Base-by-base conservation (phyloP, 2,329 filamentous ascomycete genomes). In the Elsinoe batatas region DNA sequence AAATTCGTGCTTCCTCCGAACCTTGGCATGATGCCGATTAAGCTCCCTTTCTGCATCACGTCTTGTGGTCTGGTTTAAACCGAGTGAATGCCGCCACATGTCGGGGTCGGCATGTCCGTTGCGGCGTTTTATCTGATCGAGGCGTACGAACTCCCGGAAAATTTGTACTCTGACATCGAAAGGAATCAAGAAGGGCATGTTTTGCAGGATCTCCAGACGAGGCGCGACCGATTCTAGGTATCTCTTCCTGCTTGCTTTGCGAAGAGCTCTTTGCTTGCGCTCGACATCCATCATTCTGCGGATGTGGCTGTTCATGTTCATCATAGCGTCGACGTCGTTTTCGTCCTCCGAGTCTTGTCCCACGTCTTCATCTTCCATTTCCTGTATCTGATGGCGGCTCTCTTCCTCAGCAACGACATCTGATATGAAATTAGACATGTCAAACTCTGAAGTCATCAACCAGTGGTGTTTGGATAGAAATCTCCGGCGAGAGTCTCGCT, bases 151-250 rank as follows among this genome's bases (percentile, higher is more conserved):
- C 65, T 95, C 83, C 30, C 91, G 82, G 69, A 98, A 97, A 20
- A 97, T 91, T 66, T 90, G 83, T 3, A 98, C 93, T 46, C 93
- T 79, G 0, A 88, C 93, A 36, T 88, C 82, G 63, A 98, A 98
- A 0, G 91, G 93, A 43, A 98, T 93, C 61, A 91, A 87, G 67
- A 97, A 98, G 0, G 93, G 93, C 84, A 98, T 94, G 64, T 97
- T 94, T 62, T 93, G 85, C 51, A 98, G 72, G 4, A 98, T 87
- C 65, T 96, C 91, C 8, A 96, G 75, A 62, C 91, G 85, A 0
- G 93, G 91, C 0, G 87, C 88, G 58, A 95, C 82, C 12, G 85
- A 80, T 47, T 91, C 87, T 20, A 94, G 72, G 58, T 87, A 80
- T 61, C 87, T 83, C 61, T 84, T 83, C 36, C 84, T 78, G 42